Evolutionary conservation across 768 basidiomycete species (phyloP).

Genomic region (Lactifluus volemus): DNA sequence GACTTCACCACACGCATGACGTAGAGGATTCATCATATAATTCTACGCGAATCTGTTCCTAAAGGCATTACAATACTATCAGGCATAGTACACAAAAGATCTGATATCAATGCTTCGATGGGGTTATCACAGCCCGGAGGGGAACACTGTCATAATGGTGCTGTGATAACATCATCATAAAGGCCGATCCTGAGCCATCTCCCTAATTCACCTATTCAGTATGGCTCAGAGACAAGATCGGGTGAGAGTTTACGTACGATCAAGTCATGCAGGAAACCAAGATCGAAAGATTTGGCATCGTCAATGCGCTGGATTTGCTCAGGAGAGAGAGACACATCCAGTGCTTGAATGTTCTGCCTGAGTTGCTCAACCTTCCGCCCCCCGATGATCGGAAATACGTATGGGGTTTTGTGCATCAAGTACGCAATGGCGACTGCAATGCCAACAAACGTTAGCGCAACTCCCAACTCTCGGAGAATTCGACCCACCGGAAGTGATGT

Average conservation of each 20-base stretch:
- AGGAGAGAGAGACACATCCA: slow-evolving; percentile 36
- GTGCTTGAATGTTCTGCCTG: slow-evolving; percentile 40
- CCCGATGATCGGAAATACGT: slow-evolving; percentile 44
- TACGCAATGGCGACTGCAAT: slow-evolving; percentile 43
- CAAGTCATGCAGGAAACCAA: slow-evolving; percentile 35
- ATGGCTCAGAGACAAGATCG: not conserved
- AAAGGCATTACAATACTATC: not conserved
- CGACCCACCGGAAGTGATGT: slow-evolving; percentile 37
- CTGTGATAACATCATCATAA: too few relatives aligned
- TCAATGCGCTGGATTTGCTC: slow-evolving; percentile 42
- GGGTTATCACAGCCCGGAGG: not conserved
- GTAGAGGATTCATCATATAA: not conserved
- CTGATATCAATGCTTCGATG: not conserved
- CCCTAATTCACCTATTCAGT: not conserved
- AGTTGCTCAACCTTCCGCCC: slow-evolving; percentile 47
- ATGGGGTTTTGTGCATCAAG: slow-evolving; percentile 44
- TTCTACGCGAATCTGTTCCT: not conserved
- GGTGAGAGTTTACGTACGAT: slow-evolving; percentile 24
- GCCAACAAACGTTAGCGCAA: not conserved
- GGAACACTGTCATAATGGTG: not conserved
- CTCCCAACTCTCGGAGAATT: not conserved
- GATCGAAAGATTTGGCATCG: slow-evolving; percentile 33
- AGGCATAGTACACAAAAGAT: not conserved
- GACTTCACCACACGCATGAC: too few relatives aligned
- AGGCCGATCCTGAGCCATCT: not conserved